Conservation (phyloP, 2,329 filamentous ascomycete genomes). For the Amesomyces nigricolor region DNA sequence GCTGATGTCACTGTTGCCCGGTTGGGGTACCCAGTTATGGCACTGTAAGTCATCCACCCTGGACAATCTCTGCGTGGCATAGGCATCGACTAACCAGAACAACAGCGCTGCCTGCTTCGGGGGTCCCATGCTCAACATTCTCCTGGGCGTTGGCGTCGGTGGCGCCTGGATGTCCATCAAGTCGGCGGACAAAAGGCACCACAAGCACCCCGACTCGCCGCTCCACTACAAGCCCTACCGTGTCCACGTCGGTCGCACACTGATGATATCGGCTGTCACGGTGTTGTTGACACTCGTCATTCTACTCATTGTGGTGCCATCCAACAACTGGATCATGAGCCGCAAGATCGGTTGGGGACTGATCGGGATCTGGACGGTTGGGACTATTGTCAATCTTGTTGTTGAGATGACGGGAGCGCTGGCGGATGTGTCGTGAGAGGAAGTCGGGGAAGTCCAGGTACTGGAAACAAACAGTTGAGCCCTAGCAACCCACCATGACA, state of each 20-base stretch:
- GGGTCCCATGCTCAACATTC: constrained; percentile 96
- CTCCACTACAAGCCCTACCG: constrained; percentile 70
- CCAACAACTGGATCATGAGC: constrained; percentile 82
- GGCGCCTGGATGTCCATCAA: constrained; percentile 82
- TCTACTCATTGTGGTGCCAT: constrained; percentile 72
- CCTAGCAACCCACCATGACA: no score
- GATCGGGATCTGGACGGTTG: constrained; percentile 73
- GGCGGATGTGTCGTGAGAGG: constrained; percentile 32
- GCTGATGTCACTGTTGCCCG: constrained; percentile 91
- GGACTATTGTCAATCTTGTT: constrained; percentile 74
- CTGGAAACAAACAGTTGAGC: no score
- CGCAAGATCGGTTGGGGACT: constrained; percentile 74
- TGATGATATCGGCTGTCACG: constrained; percentile 80
- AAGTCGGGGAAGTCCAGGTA: no score
- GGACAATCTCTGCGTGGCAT: background rate
- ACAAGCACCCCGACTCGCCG: constrained; percentile 60
- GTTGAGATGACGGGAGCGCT: constrained; percentile 64
- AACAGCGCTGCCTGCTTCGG: constrained; percentile 82
- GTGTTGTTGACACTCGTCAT: constrained; percentile 73
- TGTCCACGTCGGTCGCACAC: constrained; percentile 75
- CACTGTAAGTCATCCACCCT: constrained; percentile 48
- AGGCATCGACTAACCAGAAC: constrained; percentile 23
- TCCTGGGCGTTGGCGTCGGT: constrained; percentile 87
- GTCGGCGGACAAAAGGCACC: constrained; percentile 58
- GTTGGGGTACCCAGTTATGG: constrained; percentile 95